Conservation (phyloP, 78 protist species). For the Dictyostelium citrinum region DNA sequence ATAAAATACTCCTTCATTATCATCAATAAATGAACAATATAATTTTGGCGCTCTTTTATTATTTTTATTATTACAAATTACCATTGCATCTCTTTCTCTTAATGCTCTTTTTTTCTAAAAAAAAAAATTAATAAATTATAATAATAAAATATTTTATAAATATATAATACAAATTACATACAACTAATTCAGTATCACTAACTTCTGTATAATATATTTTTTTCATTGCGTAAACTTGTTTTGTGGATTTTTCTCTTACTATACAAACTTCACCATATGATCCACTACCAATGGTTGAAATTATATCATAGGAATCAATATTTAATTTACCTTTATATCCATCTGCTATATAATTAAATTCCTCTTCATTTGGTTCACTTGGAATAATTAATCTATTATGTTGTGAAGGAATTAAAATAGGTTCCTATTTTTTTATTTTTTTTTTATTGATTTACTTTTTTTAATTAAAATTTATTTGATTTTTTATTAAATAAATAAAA, state of each 20-base stretch:
- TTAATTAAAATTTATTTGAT: neutral
- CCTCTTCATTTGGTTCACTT: slow-evolving; percentile 41
- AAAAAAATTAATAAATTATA: neutral
- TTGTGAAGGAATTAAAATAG: slow-evolving; percentile 55
- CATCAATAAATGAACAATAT: slow-evolving; percentile 51
- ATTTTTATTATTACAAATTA: slow-evolving; percentile 16
- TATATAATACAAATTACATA: neutral
- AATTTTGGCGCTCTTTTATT: slow-evolving; percentile 47
- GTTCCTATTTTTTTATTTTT: slow-evolving; percentile 32
- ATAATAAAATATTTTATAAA: neutral
- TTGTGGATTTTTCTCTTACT: slow-evolving; percentile 41
- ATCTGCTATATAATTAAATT: slow-evolving; percentile 21
- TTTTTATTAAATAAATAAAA: neutral
- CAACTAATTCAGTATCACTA: slow-evolving; percentile 52
- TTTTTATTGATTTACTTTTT: neutral
- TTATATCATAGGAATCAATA: slow-evolving; percentile 5
- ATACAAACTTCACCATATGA: slow-evolving; percentile 64
- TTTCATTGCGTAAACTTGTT: slow-evolving; percentile 46
- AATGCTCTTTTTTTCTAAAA: slow-evolving; percentile 64
- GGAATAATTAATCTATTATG: slow-evolving; percentile 52
- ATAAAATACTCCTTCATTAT: slow-evolving; percentile 28
- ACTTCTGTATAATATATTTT: slow-evolving; percentile 30
- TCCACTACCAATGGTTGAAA: slow-evolving; percentile 68
- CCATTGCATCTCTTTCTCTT: slow-evolving; percentile 77
- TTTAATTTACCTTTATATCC: slow-evolving; percentile 9